Percentiles rank a stretch among this genome's conserved stretches.
Conservation (phyloP, 192 early-diverging fungal species). For the Coemansia sp. region DNA sequence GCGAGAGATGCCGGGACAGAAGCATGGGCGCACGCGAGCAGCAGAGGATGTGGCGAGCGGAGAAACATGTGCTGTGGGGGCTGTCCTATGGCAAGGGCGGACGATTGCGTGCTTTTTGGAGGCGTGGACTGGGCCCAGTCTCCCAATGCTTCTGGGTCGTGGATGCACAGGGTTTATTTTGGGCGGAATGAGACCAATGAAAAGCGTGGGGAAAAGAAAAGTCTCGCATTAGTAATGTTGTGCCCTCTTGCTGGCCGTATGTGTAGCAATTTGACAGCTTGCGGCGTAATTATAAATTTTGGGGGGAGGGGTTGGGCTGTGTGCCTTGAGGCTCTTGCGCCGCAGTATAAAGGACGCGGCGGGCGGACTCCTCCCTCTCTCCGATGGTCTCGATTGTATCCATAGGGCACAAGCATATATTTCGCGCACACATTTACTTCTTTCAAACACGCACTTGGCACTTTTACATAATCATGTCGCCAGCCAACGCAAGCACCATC, state of each 20-base stretch:
- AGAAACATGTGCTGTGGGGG: not conserved
- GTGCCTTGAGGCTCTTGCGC: too few species aligned
- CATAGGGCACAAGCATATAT: not conserved
- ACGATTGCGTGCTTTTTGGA: slow-evolving; percentile 13
- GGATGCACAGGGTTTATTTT: too few species aligned
- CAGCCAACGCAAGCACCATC: slow-evolving; percentile 23
- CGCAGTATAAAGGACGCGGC: too few species aligned
- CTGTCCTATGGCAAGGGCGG: slow-evolving; percentile 1
- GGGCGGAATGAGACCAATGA: slow-evolving; percentile 3
- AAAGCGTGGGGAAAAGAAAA: not conserved
- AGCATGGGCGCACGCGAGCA: too few species aligned
- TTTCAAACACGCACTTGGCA: too few species aligned
- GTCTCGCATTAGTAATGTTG: slow-evolving; percentile 2
- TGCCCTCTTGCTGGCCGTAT: not conserved
- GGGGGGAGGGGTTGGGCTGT: too few species aligned
- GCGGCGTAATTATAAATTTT: not conserved
- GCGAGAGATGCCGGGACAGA: too few species aligned
- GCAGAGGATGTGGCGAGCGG: not conserved
- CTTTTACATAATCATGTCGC: slow-evolving; percentile 30
- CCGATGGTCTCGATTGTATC: too few species aligned
- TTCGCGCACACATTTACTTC: too few species aligned
- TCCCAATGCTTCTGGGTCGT: not conserved
- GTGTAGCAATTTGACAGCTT: not conserved
- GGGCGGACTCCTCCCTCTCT: too few species aligned
- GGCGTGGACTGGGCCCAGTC: too few species aligned